These are phyloP conservation scores for Fraxinus albicans DNA, from an alignment of 305 asterid genomes.

Conservation along the genomic window DNA sequence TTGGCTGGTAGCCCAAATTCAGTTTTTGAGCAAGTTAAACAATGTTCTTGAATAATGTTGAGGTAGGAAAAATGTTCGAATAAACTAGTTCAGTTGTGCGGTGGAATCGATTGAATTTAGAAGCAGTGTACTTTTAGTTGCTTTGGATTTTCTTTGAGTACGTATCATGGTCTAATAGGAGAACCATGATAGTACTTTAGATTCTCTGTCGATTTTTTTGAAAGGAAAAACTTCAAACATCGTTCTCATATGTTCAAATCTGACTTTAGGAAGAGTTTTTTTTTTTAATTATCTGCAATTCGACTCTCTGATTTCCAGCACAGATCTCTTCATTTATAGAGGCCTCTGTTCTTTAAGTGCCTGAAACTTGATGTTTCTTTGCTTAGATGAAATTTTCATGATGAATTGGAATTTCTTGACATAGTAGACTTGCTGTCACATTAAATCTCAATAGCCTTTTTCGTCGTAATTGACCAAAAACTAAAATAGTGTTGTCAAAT, in stretches of 20 bases:
- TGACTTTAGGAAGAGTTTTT: background rate
- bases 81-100: background rate
- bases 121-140: background rate
- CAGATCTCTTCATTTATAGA: background rate
- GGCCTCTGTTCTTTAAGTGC: too few relatives aligned
- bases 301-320: background rate
- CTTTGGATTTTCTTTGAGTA: too few relatives aligned
- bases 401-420: background rate
- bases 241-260: background rate
- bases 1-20: too few relatives aligned
- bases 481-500: background rate
- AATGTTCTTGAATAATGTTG: too few relatives aligned
- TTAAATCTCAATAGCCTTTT: background rate
- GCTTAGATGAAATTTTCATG: too few relatives aligned
- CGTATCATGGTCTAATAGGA: too few relatives aligned
- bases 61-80: too few relatives aligned
- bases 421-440: background rate
- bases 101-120: background rate
- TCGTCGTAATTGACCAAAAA: background rate
- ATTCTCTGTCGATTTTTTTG: background rate
- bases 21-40: background rate
- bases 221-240: background rate
- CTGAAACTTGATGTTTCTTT: too few relatives aligned
- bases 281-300: background rate
- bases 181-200: background rate